phyloP scores from a whole-genome alignment of 306 rosid species.

The Quercus wislizeni region DNA sequence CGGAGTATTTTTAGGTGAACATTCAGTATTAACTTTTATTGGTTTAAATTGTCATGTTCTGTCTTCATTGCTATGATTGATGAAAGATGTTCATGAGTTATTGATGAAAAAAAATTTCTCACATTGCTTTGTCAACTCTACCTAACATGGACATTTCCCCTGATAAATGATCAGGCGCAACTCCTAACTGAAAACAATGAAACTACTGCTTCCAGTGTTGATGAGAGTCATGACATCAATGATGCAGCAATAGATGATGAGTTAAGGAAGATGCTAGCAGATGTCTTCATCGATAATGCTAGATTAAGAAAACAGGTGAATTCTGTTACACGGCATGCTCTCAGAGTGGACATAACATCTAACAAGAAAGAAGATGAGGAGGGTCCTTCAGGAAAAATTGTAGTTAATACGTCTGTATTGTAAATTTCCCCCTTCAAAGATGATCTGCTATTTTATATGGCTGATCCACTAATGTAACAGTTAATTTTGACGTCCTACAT shows the following conservation, averaged over 20 bases:
- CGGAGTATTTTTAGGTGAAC: neutral
- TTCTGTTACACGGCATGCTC: constrained; percentile 37
- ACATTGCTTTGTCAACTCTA: neutral
- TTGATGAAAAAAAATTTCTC: neutral
- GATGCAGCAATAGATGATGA: constrained; percentile 49
- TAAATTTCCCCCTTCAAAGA: constrained; percentile 25
- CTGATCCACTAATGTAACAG: constrained; percentile 30
- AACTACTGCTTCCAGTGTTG: constrained; percentile 33
- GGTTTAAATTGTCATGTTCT: neutral
- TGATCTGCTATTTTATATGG: constrained; percentile 29
- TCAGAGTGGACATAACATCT: constrained; percentile 38
- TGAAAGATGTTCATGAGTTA: neutral
- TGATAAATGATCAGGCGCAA: constrained; percentile 55
- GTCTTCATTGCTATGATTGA: neutral
- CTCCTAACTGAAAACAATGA: constrained; percentile 44
- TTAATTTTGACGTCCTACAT: constrained; percentile 29
- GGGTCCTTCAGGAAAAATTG: constrained; percentile 32
- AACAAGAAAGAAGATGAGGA: constrained; percentile 34
- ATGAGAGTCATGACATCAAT: constrained; percentile 32
- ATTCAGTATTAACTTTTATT: neutral
- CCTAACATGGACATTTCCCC: neutral
- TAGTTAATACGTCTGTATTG: constrained; percentile 37
- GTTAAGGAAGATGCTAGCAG: constrained; percentile 60
- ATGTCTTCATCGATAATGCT: constrained; percentile 63
- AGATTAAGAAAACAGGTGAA: constrained; percentile 86